Conservation (phyloP, 257 asterid genomes). For the Scutellaria barbata region DNA sequence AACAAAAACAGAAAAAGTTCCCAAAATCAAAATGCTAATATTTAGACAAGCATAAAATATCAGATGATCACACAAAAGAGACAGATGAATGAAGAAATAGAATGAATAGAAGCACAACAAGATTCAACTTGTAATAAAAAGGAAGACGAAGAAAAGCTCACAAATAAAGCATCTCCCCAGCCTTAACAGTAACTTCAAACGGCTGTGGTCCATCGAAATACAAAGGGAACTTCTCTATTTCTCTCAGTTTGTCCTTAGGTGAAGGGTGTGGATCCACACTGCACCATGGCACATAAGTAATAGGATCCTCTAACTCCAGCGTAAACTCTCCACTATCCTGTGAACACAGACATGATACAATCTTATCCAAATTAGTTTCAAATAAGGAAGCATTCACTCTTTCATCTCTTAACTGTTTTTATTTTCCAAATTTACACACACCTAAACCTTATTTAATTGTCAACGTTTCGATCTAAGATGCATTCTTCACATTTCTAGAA, state of each 20-base stretch:
- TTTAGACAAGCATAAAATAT: not conserved
- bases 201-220: constrained; percentile 88
- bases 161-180: constrained; percentile 91
- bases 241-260: constrained; percentile 49
- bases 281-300: constrained; percentile 76
- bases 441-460: not conserved
- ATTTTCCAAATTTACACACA: no score
- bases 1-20: not conserved
- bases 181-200: constrained; percentile 82
- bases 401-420: no score
- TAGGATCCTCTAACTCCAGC: constrained; percentile 70
- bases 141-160: constrained; percentile 45
- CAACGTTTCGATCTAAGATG: not conserved
- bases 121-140: not conserved
- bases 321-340: constrained; percentile 71
- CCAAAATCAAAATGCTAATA: not conserved
- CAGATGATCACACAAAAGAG: not conserved
- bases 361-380: not conserved
- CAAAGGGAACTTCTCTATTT: constrained; percentile 63
- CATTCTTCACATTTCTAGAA: not conserved
- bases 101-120: not conserved
- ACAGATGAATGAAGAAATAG: constrained; percentile 8
- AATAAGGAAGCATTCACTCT: not conserved
- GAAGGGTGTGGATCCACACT: constrained; percentile 87
- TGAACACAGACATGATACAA: constrained; percentile 14